A percentile compares a stretch with the other conserved stretches of the same genome.
These are phyloP conservation scores for Brasenia schreberi DNA, from an alignment of 164 flowering plant genomes.

Conservation along the genomic window DNA sequence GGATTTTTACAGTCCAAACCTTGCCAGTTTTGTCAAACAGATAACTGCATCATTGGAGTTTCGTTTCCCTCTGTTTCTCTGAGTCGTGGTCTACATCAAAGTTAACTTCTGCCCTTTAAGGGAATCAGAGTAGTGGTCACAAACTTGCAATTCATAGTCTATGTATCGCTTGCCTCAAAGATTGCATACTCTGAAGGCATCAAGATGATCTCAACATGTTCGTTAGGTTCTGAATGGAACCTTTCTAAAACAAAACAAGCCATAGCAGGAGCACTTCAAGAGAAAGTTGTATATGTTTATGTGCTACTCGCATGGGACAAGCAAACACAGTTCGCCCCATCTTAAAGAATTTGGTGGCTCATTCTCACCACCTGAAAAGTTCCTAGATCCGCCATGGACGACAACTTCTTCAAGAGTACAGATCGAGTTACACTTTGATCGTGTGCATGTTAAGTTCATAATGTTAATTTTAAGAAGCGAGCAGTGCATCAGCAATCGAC, in stretches of 20 bases:
- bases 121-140: slow-evolving; percentile 55
- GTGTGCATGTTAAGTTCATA: not conserved
- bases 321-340: slow-evolving; percentile 64
- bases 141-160: slow-evolving; percentile 61
- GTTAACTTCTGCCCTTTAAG: slow-evolving; percentile 15
- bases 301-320: slow-evolving; percentile 60
- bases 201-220: slow-evolving; percentile 79
- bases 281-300: slow-evolving; percentile 72
- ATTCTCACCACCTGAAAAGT: slow-evolving; percentile 20
- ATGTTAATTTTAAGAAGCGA: no score
- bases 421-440: not conserved
- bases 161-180: slow-evolving; percentile 70
- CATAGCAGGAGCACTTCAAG: slow-evolving; percentile 78
- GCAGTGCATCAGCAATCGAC: no score
- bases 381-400: not conserved
- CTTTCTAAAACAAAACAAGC: slow-evolving; percentile 97
- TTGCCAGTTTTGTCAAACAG: no score
- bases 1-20: not conserved
- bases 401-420: not conserved
- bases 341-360: slow-evolving; percentile 69
- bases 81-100: no score
- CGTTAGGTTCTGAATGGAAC: slow-evolving; percentile 89
- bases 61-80: no score
- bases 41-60: no score
- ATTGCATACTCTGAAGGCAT: slow-evolving; percentile 94